These are phyloP conservation scores for Suhomyces yuchorum DNA, from an alignment of 1,139 yeast species.

Conservation along the genomic window DNA sequence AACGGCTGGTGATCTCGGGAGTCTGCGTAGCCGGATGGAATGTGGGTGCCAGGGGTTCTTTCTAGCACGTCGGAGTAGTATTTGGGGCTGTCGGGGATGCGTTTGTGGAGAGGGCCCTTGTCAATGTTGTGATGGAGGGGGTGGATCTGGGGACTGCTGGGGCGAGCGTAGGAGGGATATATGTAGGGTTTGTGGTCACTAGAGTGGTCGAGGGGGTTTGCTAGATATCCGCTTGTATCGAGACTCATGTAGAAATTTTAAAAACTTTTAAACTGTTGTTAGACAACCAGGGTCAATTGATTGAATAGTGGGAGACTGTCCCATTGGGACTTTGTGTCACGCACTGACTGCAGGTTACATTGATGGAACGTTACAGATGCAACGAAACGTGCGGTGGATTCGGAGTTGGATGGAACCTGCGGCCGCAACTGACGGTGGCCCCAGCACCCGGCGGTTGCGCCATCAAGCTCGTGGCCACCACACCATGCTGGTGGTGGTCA, in stretches of 20 bases:
- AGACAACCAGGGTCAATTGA: neutral
- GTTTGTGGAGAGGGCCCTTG: neutral
- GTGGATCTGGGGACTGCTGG: neutral
- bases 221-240: constrained; percentile 4
- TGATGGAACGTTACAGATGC: constrained; percentile 10
- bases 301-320: constrained; percentile 6
- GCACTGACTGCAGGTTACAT: neutral
- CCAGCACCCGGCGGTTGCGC: neutral
- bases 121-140: constrained; percentile 3
- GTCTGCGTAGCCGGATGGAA: neutral
- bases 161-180: neutral
- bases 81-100: constrained; percentile 1
- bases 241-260: constrained; percentile 9
- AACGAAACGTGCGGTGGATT: neutral
- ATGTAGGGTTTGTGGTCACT: neutral
- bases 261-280: constrained; percentile 1
- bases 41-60: neutral
- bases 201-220: neutral
- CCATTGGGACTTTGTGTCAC: constrained; percentile 8
- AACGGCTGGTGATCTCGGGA: neutral
- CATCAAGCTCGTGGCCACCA: neutral
- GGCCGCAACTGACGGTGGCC: neutral
- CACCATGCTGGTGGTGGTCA: neutral
- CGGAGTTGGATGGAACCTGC: constrained; percentile 3
- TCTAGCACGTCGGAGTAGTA: neutral